These are phyloP conservation scores for Tetracentron sinense DNA, from an alignment of 164 flowering plant species.

Conservation along the genomic window DNA sequence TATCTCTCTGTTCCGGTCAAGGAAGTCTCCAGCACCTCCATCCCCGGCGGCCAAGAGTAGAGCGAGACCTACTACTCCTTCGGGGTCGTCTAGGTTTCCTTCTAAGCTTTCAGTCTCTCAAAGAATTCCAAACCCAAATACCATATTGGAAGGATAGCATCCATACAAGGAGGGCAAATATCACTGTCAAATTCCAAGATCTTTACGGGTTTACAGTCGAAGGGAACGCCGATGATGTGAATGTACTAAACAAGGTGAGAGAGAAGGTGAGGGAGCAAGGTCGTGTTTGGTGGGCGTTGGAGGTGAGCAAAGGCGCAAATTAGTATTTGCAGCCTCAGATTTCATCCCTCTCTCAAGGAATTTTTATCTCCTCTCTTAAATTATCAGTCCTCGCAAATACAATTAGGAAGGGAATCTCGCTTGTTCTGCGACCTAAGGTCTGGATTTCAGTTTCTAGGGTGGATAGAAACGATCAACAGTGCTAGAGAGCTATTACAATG, in stretches of 20 bases:
- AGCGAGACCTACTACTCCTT: conserved; percentile 35
- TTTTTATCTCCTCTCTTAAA: conserved; percentile 41
- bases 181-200: conserved; percentile 85
- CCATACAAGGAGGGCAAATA: conserved; percentile 69
- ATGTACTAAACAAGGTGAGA: conserved; percentile 91
- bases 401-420: conserved; percentile 91
- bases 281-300: too few species aligned
- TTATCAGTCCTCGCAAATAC: conserved; percentile 63
- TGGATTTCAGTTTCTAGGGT: conserved; percentile 93
- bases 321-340: conserved; percentile 78
- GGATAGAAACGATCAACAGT: conserved; percentile 87
- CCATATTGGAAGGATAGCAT: conserved; percentile 62
- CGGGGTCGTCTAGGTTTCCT: conserved; percentile 19
- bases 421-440: conserved; percentile 77
- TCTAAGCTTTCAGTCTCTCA: conserved; percentile 17
- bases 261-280: conserved; percentile 90
- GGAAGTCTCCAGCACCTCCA: conserved; percentile 31
- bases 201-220: conserved; percentile 91
- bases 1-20: conserved; percentile 60
- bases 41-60: conserved; percentile 9
- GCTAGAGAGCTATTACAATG: conserved; percentile 91
- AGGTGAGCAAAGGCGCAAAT: conserved; percentile 85
- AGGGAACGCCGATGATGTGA: conserved; percentile 96
- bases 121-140: conserved; percentile 56
- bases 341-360: conserved; percentile 42